A percentile compares a stretch with the other conserved stretches of the same genome.
Conservation (phyloP, 1,284 basidiomycete genomes). For the Xerocomus amazonicus region DNA sequence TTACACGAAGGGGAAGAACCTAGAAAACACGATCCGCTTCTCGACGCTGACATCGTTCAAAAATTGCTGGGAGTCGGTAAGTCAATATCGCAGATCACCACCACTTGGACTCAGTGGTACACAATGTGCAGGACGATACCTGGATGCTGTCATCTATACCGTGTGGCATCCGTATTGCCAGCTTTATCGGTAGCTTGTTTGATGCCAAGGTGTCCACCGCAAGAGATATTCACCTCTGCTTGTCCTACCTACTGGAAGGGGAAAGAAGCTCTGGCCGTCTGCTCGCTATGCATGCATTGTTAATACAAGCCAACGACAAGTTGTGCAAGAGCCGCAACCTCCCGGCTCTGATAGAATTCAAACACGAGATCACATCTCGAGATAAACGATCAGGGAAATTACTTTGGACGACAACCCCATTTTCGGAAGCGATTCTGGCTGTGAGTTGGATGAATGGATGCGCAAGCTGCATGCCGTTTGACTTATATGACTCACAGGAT, state of each 20-base stretch:
- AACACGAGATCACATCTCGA: constrained; percentile 8
- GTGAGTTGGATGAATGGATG: constrained; percentile 15
- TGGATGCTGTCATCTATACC: constrained; percentile 8
- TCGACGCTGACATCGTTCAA: constrained; percentile 20
- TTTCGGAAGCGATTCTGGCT: constrained; percentile 14
- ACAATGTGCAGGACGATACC: constrained; percentile 15
- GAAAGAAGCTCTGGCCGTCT: constrained; percentile 21
- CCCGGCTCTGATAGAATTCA: constrained; percentile 16
- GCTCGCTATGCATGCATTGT: constrained; percentile 30
- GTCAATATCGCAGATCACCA: not conserved
- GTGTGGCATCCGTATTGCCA: constrained; percentile 30
- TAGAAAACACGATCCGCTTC: constrained; percentile 20
- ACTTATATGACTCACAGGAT: constrained; percentile 18
- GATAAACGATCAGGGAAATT: constrained; percentile 13
- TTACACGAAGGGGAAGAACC: constrained; percentile 8
- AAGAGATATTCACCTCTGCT: constrained; percentile 29
- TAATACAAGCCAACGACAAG: constrained; percentile 30
- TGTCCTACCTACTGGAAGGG: constrained; percentile 23
- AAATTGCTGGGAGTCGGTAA: constrained; percentile 24
- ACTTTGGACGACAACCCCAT: constrained; percentile 20
- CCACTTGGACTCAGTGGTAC: not conserved
- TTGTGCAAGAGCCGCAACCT: constrained; percentile 31
- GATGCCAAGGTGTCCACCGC: constrained; percentile 18
- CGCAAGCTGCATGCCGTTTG: not conserved
- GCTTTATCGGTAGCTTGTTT: constrained; percentile 34